Evolutionary conservation across 139 green algal genomes (phyloP).

Genomic region (Haematococcus sp.): DNA sequence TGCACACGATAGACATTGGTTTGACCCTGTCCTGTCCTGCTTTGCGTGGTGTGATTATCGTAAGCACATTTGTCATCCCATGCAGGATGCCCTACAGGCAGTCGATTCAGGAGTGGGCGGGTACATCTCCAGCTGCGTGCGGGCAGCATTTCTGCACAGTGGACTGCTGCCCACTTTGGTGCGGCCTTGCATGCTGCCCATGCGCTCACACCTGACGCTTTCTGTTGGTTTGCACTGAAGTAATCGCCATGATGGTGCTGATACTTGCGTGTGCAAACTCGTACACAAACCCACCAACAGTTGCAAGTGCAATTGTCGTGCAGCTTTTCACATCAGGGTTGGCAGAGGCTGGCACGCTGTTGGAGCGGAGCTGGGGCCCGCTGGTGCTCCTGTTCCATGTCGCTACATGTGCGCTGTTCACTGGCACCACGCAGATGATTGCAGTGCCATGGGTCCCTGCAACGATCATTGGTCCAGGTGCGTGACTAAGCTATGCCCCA

Average conservation of each 20-base stretch:
- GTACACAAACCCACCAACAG: no score
- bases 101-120: no score
- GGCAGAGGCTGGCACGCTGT: not conserved
- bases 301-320: no score
- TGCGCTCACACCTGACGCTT: not conserved
- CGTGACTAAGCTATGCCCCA: no score
- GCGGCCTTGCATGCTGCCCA: not conserved
- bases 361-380: conserved; percentile 1
- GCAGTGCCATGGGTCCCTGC: not conserved
- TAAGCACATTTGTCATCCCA: no score
- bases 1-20: no score
- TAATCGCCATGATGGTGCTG: no score
- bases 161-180: not conserved
- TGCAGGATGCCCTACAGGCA: no score
- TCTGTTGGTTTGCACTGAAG: no score
- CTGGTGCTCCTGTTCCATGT: not conserved
- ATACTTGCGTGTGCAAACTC: no score
- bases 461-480: not conserved
- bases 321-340: conserved; percentile 6
- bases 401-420: not conserved
- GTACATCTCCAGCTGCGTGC: not conserved
- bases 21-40: no score
- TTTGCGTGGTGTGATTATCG: no score
- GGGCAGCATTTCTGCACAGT: conserved; percentile 3
- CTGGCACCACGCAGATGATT: not conserved